phyloP scores from a whole-genome alignment of 345 rosid genomes.

The Heritiera littoralis region DNA sequence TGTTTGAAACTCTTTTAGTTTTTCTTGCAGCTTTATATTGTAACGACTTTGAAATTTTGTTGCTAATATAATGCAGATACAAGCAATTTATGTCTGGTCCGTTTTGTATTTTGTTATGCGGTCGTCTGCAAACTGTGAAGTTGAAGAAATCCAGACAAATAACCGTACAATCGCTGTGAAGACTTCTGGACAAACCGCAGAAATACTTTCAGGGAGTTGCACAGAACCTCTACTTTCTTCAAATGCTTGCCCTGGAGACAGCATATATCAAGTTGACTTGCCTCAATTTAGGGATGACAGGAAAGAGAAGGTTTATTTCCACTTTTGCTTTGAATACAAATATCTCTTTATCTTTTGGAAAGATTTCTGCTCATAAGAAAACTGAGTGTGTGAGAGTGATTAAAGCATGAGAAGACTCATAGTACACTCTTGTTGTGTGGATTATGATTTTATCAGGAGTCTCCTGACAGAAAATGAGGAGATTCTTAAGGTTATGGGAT shows the following conservation, averaged over 20 bases:
- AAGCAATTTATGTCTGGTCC: conserved; percentile 70
- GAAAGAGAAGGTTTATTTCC: neutral
- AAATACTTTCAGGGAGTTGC: neutral
- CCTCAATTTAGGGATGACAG: conserved; percentile 37
- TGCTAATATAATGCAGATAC: conserved; percentile 38
- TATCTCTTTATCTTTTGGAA: neutral
- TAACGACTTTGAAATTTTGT: neutral
- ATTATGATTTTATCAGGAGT: conserved; percentile 11
- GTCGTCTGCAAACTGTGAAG: conserved; percentile 29
- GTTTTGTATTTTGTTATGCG: conserved; percentile 60
- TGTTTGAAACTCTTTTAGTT: neutral
- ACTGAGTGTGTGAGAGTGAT: neutral
- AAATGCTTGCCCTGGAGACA: conserved; percentile 20
- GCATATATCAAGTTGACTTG: conserved; percentile 40
- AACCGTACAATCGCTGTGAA: neutral
- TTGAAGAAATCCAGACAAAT: neutral
- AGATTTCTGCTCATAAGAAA: neutral
- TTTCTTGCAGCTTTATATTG: neutral
- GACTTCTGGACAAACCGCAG: neutral
- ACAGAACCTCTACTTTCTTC: conserved; percentile 26
- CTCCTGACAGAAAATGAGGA: neutral
- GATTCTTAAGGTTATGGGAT: no score
- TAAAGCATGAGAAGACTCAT: neutral
- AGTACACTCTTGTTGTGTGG: neutral
- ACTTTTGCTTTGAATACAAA: neutral